phyloP scores from a whole-genome alignment of 106 monocot species.

The Allium sativum region DNA sequence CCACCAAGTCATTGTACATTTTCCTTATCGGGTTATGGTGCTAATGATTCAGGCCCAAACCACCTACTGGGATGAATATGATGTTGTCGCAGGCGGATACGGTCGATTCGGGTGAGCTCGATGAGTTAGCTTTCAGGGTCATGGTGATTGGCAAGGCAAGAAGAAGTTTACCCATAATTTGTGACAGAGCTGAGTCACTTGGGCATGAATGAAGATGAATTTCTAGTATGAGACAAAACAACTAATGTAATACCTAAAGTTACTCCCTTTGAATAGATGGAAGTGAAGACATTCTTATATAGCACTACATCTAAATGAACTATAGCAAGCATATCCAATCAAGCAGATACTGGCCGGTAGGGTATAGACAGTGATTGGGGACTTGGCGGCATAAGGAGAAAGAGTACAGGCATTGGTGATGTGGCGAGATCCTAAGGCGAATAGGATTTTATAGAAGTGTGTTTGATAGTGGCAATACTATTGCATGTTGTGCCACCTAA shows the following conservation, averaged over 20 bases:
- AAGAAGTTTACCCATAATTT: too few species aligned
- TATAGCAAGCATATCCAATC: too few species aligned
- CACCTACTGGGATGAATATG: constrained; percentile 67
- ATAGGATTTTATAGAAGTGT: constrained; percentile 66
- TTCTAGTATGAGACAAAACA: too few species aligned
- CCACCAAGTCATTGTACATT: constrained; percentile 65
- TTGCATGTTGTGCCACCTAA: constrained; percentile 73
- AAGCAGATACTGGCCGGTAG: constrained; percentile 53
- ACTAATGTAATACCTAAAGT: too few species aligned
- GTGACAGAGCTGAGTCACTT: too few species aligned
- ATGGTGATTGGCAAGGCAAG: too few species aligned
- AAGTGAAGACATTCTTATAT: too few species aligned
- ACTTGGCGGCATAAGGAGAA: constrained; percentile 95
- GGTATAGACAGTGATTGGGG: constrained; percentile 88
- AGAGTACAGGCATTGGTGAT: constrained; percentile 88
- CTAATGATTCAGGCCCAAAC: constrained; percentile 51
- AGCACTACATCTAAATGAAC: too few species aligned
- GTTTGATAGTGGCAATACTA: constrained; percentile 49
- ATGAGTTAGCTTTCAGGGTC: too few species aligned
- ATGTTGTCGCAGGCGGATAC: constrained; percentile 71
- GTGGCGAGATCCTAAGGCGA: constrained; percentile 91
- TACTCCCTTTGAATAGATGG: too few species aligned
- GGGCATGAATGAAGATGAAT: too few species aligned
- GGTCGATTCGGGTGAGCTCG: constrained; percentile 65
- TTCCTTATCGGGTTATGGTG: constrained; percentile 75